These are phyloP conservation scores for Phytophthora cactorum DNA, from an alignment of 352 stramenopile genomes.

Conservation along the genomic window DNA sequence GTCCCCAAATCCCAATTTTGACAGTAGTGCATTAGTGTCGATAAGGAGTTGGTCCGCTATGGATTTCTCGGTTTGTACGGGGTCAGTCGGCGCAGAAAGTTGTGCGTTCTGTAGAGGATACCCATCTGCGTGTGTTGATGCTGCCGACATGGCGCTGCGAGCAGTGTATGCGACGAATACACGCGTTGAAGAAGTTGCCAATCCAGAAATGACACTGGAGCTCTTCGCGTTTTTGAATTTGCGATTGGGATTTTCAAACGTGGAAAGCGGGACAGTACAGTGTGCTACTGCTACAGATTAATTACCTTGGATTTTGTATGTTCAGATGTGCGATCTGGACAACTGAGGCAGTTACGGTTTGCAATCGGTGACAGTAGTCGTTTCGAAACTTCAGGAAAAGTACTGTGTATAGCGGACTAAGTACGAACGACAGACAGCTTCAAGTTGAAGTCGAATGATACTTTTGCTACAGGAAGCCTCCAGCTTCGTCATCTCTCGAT, in stretches of 20 bases:
- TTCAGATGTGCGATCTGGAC: conserved; percentile 11
- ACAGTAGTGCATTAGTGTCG: conserved; percentile 82
- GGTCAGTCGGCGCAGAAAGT: conserved; percentile 3
- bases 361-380: conserved; percentile 4
- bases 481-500: conserved; percentile 8
- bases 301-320: conserved; percentile 15
- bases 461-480: conserved; percentile 2
- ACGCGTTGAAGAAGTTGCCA: conserved; percentile 11
- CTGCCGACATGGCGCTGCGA: conserved; percentile 11
- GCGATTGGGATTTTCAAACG: conserved; percentile 27
- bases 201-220: conserved; percentile 18
- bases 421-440: conserved; percentile 24
- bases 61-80: conserved; percentile 17
- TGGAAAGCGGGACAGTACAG: conserved; percentile 28
- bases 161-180: conserved; percentile 11
- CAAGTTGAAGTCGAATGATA: conserved; percentile 24
- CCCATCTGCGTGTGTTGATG: conserved; percentile 1
- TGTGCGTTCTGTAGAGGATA: conserved; percentile 11
- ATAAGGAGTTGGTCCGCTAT: conserved; percentile 22
- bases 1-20: conserved; percentile 78
- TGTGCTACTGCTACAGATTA: conserved; percentile 18
- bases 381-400: conserved; percentile 29
- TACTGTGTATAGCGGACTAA: conserved; percentile 14
- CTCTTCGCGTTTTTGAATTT: conserved; percentile 14
- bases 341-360: neutral